Conservation (phyloP, 495 filamentous ascomycete genomes). For the Penicillium dipodomyicola region DNA sequence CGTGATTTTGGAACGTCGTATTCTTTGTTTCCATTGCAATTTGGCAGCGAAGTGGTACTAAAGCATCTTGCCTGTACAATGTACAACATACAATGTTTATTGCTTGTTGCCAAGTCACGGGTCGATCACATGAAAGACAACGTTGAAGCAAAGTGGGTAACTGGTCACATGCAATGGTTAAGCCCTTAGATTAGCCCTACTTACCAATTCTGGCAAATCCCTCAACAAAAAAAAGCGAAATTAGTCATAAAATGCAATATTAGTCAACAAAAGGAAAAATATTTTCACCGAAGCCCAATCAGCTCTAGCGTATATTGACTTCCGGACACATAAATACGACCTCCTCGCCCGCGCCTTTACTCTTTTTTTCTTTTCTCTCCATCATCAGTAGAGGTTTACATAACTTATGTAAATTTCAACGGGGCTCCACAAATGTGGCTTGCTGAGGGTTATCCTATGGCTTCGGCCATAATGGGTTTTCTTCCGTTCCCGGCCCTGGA, state of each 20-base stretch:
- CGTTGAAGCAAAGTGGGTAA: background rate
- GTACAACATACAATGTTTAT: background rate
- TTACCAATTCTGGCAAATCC: background rate
- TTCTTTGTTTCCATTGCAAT: background rate
- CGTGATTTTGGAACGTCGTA: background rate
- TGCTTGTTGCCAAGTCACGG: background rate
- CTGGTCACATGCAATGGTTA: background rate
- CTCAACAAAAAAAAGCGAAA: conserved; percentile 2
- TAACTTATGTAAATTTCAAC: conserved; percentile 41
- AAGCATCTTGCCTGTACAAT: background rate
- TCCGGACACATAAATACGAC: conserved; percentile 26
- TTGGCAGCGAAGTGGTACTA: background rate
- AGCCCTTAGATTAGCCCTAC: conserved; percentile 13
- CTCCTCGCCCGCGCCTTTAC: conserved; percentile 10
- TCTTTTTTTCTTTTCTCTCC: conserved; percentile 39
- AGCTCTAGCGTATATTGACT: conserved; percentile 25
- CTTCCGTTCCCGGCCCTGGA: conserved; percentile 52
- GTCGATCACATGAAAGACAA: conserved; percentile 1
- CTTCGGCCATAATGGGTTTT: conserved; percentile 44
- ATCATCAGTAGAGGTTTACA: conserved; percentile 57
- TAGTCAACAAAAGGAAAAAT: conserved; percentile 11
- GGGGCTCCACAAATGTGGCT: conserved; percentile 46
- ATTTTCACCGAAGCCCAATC: conserved; percentile 21
- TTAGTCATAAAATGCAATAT: conserved; percentile 1
- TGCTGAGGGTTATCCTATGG: conserved; percentile 50